Conservation (phyloP, 129 eudicot species). For the Silybum marianum region DNA sequence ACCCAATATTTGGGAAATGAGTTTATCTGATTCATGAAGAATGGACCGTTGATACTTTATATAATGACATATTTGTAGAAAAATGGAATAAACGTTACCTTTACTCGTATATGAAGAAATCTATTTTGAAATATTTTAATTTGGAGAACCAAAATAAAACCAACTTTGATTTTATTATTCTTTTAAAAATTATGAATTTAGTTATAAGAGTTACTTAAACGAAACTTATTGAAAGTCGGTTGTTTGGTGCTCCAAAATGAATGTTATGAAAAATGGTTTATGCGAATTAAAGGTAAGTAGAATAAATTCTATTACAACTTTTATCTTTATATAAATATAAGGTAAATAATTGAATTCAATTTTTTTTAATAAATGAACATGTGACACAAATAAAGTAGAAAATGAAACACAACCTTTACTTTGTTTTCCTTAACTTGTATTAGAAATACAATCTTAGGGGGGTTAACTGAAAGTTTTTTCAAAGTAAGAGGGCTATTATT, state of each 20-base stretch:
- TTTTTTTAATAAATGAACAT: background rate
- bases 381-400: background rate
- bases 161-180: background rate
- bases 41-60: background rate
- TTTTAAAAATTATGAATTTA: no score
- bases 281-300: background rate
- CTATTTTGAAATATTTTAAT: no score
- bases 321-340: background rate
- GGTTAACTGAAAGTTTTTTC: background rate
- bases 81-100: background rate
- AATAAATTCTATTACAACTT: no score
- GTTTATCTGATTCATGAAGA: no score
- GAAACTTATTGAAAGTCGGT: no score
- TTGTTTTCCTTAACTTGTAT: background rate
- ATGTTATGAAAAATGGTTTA: no score
- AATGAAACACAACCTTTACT: background rate
- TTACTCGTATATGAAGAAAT: background rate
- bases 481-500: slow-evolving; percentile 11
- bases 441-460: slow-evolving; percentile 15
- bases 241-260: no score
- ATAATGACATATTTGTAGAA: background rate
- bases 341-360: no score
- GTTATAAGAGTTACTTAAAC: no score
- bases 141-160: background rate
- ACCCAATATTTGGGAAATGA: background rate